Conservation (phyloP, 768 basidiomycete species). For the Rhizopogon rudus region DNA sequence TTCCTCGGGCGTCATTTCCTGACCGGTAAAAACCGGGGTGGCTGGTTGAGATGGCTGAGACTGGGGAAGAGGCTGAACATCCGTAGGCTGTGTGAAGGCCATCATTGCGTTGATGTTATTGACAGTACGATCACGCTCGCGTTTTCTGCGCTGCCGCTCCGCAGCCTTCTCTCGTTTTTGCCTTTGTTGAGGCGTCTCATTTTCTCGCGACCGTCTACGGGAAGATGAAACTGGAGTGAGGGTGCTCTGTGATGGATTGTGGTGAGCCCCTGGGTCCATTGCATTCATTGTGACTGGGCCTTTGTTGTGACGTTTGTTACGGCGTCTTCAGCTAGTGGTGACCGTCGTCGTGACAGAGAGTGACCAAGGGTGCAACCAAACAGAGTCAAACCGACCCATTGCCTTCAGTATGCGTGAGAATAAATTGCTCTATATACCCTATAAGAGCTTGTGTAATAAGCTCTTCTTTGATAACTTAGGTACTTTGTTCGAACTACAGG, state of each 20-base stretch:
- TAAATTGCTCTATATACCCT: background rate
- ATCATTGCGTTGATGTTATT: conserved; percentile 37
- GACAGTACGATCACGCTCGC: conserved; percentile 59
- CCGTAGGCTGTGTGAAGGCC: conserved; percentile 31
- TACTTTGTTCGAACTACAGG: too few species aligned
- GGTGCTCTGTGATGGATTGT: conserved; percentile 27
- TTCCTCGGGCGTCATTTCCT: conserved; percentile 58
- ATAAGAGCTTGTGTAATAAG: too few species aligned
- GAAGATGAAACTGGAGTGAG: conserved; percentile 28
- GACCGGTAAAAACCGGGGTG: conserved; percentile 21
- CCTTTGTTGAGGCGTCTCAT: conserved; percentile 69
- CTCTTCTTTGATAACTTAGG: too few species aligned
- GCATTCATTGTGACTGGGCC: conserved; percentile 22
- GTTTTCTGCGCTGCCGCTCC: conserved; percentile 78
- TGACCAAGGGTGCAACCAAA: conserved; percentile 23
- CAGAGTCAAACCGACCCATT: conserved; percentile 12
- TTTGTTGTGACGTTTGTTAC: conserved; percentile 30
- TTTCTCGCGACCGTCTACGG: conserved; percentile 59
- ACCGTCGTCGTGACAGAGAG: conserved; percentile 15
- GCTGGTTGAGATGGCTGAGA: conserved; percentile 25
- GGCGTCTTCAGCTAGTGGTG: conserved; percentile 16
- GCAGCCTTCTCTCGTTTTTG: conserved; percentile 84
- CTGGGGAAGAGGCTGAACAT: conserved; percentile 28
- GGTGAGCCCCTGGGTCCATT: conserved; percentile 30
- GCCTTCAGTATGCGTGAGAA: conserved; percentile 20